Conservation (phyloP, 805 yeast genomes). For the Metschnikowia similis region DNA sequence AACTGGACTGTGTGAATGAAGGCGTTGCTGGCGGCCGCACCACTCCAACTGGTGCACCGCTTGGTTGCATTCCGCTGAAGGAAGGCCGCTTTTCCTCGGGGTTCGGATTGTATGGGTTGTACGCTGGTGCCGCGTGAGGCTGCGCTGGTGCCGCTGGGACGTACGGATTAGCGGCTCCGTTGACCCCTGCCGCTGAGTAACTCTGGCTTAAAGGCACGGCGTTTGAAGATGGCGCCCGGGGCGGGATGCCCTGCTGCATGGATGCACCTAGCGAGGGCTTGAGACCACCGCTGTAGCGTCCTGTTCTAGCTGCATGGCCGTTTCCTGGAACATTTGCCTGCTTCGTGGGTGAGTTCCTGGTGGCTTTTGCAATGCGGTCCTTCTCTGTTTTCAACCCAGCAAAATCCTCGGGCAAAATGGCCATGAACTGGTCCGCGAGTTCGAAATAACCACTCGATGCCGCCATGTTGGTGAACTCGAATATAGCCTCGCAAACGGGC, state of each 20-base stretch:
- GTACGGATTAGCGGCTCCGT: slow-evolving; percentile 2
- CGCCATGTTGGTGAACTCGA: slow-evolving; percentile 78
- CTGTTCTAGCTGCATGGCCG: background rate
- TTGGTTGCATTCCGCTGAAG: background rate
- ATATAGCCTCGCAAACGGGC: slow-evolving; percentile 54
- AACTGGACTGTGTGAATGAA: slow-evolving; percentile 7
- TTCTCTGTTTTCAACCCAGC: slow-evolving; percentile 69
- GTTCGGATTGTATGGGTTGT: slow-evolving; percentile 14
- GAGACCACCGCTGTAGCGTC: background rate
- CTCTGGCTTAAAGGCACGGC: background rate
- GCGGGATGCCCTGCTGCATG: background rate
- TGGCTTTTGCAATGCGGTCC: slow-evolving; percentile 73
- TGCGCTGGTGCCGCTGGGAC: slow-evolving; percentile 14
- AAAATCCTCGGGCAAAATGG: slow-evolving; percentile 66
- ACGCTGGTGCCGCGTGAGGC: slow-evolving; percentile 17
- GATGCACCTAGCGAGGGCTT: background rate
- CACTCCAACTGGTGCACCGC: slow-evolving; percentile 8
- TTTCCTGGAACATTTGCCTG: background rate
- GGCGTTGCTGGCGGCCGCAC: slow-evolving; percentile 14
- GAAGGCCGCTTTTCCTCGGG: slow-evolving; percentile 8
- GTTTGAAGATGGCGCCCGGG: background rate
- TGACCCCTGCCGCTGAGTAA: background rate
- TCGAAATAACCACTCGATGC: slow-evolving; percentile 82
- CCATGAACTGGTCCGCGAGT: slow-evolving; percentile 67
- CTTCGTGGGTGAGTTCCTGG: slow-evolving; percentile 27